phyloP scores from a whole-genome alignment of 306 rosid species.

The Coriaria nepalensis region DNA sequence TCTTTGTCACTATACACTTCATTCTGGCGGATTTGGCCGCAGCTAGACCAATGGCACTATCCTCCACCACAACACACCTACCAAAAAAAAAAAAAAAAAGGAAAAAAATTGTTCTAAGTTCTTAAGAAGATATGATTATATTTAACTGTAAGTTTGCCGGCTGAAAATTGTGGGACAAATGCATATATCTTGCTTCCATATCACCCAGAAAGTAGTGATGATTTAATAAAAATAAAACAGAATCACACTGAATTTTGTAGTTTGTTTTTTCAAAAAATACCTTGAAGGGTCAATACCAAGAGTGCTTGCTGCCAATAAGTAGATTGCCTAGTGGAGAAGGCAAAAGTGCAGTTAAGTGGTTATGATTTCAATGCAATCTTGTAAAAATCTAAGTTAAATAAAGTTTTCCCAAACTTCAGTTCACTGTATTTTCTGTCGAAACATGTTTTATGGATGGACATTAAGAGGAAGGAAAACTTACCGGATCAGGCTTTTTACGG shows the following conservation, averaged over 20 bases:
- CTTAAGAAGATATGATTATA: too few relatives aligned
- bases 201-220: too few relatives aligned
- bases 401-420: not conserved
- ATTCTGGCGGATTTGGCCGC: slow-evolving; percentile 95
- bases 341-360: slow-evolving; percentile 13
- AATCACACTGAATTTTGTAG: not conserved
- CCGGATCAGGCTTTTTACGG: slow-evolving; percentile 97
- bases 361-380: slow-evolving; percentile 1
- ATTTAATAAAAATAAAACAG: not conserved
- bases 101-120: not conserved
- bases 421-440: not conserved
- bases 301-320: slow-evolving; percentile 68
- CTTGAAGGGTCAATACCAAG: slow-evolving; percentile 82
- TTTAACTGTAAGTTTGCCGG: too few relatives aligned
- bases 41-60: slow-evolving; percentile 89
- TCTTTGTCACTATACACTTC: slow-evolving; percentile 85
- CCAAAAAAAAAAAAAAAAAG: slow-evolving; percentile 9
- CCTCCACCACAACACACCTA: slow-evolving; percentile 96
- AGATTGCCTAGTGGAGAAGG: slow-evolving; percentile 69
- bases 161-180: too few relatives aligned
- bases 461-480: slow-evolving; percentile 21
- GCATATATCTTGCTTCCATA: too few relatives aligned
- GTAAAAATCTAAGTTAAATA: not conserved
- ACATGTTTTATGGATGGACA: not conserved
- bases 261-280: slow-evolving; percentile 19